phyloP scores from a whole-genome alignment of 805 yeast species.

The Aciculoconidium aculeatum region DNA sequence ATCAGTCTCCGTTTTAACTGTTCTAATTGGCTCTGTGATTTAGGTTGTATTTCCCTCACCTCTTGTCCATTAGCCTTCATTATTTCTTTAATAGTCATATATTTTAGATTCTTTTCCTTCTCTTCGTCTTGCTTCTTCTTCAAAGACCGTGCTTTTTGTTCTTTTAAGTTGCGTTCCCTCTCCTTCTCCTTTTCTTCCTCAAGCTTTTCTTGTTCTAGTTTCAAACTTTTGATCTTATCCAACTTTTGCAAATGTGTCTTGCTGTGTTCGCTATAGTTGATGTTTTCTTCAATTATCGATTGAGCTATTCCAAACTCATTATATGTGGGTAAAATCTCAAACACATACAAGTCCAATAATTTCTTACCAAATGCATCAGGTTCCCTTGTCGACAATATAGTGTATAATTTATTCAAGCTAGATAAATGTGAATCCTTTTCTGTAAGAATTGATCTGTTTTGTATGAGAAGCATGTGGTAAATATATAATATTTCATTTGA shows the following conservation, averaged over 20 bases:
- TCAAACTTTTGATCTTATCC: conserved; percentile 11
- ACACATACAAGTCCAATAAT: conserved; percentile 27
- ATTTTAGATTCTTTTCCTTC: conserved; percentile 20
- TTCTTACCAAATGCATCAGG: conserved; percentile 13
- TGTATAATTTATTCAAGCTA: conserved; percentile 5
- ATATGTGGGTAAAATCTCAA: conserved; percentile 28
- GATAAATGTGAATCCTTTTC: conserved; percentile 8
- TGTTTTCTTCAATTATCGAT: conserved; percentile 20
- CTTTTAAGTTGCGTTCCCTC: conserved; percentile 11
- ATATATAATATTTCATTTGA: conserved; percentile 32
- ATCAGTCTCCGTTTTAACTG: conserved; percentile 12
- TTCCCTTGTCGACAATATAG: conserved; percentile 2
- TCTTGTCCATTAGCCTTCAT: conserved; percentile 11
- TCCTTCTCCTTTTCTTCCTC: conserved; percentile 18
- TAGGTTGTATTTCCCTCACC: conserved; percentile 1
- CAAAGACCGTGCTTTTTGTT: conserved; percentile 16
- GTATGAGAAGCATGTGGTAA: conserved; percentile 22
- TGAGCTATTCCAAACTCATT: conserved; percentile 24
- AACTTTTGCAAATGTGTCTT: conserved; percentile 6
- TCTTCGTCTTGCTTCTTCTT: conserved; percentile 10
- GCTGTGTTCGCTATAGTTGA: conserved; percentile 8
- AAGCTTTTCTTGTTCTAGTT: conserved; percentile 8
- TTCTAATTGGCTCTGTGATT: conserved; percentile 2
- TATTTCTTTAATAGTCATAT: conserved; percentile 26
- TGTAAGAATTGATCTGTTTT: conserved; percentile 17